phyloP scores from a whole-genome alignment of 1,284 basidiomycete species.

The Pseudozyma sp. region DNA sequence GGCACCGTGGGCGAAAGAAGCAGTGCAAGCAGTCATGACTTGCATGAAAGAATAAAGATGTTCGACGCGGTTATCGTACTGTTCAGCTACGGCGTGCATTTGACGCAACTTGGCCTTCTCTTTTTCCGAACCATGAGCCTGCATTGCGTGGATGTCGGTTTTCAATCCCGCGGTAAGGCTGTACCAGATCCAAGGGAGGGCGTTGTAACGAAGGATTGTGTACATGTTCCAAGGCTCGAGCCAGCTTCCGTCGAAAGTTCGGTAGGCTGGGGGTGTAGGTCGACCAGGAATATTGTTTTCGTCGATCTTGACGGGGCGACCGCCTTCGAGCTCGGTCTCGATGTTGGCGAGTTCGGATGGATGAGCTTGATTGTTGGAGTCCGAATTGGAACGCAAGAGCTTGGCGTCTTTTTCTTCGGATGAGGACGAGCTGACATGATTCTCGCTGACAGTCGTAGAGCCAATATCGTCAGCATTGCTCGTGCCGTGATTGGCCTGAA shows the following conservation, averaged over 20 bases:
- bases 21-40: conserved; percentile 50
- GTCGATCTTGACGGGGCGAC: conserved; percentile 5
- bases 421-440: conserved; percentile 4
- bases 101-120: conserved; percentile 34
- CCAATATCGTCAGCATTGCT: conserved; percentile 11
- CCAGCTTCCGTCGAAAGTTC: conserved; percentile 35
- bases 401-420: conserved; percentile 29
- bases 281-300: conserved; percentile 21
- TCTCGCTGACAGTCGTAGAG: conserved; percentile 7
- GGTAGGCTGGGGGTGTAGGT: conserved; percentile 40
- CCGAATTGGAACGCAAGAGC: conserved; percentile 4
- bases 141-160: conserved; percentile 49
- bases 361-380: conserved; percentile 2
- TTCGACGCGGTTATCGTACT: conserved; percentile 53
- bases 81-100: conserved; percentile 40
- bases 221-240: conserved; percentile 52
- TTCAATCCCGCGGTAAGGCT: conserved; percentile 32
- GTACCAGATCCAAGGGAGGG: conserved; percentile 35
- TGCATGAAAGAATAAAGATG: conserved; percentile 54
- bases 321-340: conserved; percentile 32
- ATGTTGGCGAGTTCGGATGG: conserved; percentile 24
- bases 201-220: conserved; percentile 45
- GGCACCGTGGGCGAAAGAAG: conserved; percentile 52
- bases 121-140: conserved; percentile 29
- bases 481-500: conserved; percentile 1